Evolutionary conservation across 2,329 filamentous ascomycete species (phyloP), one percentile per base, ranked within the genome.

Genomic region (Aspergillus floridensis): DNA sequence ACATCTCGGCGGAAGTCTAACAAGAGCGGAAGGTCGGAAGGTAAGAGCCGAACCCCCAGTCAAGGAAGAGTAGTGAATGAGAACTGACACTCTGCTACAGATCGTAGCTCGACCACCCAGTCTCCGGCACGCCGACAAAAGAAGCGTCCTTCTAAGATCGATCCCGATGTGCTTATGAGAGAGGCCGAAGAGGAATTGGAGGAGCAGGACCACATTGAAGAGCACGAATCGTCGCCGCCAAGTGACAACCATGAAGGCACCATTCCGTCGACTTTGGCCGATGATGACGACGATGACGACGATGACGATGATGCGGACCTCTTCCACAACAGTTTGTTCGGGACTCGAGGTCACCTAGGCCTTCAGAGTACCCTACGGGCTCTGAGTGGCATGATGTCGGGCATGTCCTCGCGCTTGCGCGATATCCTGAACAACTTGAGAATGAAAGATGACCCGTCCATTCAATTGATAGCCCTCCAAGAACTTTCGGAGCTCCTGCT

Each of bases 401-500:
- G 93, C 44, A 87, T 93, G 59, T 89, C 91, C 22, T 84, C 87
- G 44, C 87, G 92, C 64, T 81, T 99, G 53, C 86, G 93, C 58
- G 90, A 92, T 60, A 88, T 93, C 54, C 79, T 93, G 62, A 82
- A 79, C 75, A 91, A 88, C 67, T 80, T 99, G 59, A 88, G 89
- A 65, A 87, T 90, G 68, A 93, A 93, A 72, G 91, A 93, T 50
- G 92, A 97, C 64, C 86, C 88, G 5, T 93, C 92, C 0, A 79
- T 95, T 44, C 96, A 99, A 78, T 82, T 96, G 66, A 92, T 97
- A 70, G 95, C 93, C 29, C 80, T 99, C 31, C 91, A 96, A 75
- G 93, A 98, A 67, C 82, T 99, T 6, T 96, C 93, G 0, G 93
- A 99, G 75, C 88, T 98, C 56, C 81, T 99, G 5, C 82, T 99